Evolutionary conservation across 2,329 filamentous ascomycete species (phyloP).

Genomic region (Alternaria arborescens): DNA sequence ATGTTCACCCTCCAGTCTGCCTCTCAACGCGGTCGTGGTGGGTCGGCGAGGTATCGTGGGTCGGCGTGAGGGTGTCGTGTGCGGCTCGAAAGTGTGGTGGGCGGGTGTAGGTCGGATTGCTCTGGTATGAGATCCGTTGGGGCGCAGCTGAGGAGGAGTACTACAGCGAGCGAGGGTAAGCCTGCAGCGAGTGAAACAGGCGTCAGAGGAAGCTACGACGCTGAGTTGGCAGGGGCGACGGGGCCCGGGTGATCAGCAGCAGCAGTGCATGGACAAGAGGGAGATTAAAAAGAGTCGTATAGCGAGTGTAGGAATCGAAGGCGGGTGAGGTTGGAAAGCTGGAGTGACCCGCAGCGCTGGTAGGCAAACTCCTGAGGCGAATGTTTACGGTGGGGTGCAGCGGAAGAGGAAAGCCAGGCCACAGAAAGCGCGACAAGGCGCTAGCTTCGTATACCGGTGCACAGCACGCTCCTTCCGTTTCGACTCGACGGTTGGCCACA

Average conservation of each 20-base stretch:
- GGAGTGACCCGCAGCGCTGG: slow-evolving; percentile 14
- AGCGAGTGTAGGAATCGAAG: slow-evolving; percentile 27
- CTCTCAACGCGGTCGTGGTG: background rate
- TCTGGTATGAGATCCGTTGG: background rate
- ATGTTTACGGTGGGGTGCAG: slow-evolving; percentile 22
- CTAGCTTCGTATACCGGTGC: slow-evolving; percentile 27
- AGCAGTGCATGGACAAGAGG: slow-evolving; percentile 7
- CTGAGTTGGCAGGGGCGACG: slow-evolving; percentile 30
- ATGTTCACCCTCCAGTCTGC: slow-evolving; percentile 32
- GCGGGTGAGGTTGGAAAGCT: slow-evolving; percentile 2
- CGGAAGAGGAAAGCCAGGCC: slow-evolving; percentile 12
- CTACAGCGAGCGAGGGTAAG: slow-evolving; percentile 28
- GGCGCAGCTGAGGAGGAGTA: slow-evolving; percentile 15
- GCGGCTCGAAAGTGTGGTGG: background rate
- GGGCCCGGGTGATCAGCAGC: slow-evolving; percentile 18
- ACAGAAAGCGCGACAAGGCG: slow-evolving; percentile 15
- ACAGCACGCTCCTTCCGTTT: slow-evolving; percentile 16
- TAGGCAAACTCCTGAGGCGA: slow-evolving; percentile 24
- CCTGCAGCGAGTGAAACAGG: slow-evolving; percentile 30
- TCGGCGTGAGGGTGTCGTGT: background rate
- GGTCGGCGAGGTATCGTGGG: background rate
- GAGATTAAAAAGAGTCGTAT: slow-evolving; percentile 5
- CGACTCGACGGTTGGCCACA: slow-evolving; percentile 14
- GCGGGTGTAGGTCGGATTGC: background rate
- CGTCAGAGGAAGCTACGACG: slow-evolving; percentile 20